Base-by-base conservation (phyloP, 495 filamentous ascomycete genomes). In the Bathelium albidoporum region DNA sequence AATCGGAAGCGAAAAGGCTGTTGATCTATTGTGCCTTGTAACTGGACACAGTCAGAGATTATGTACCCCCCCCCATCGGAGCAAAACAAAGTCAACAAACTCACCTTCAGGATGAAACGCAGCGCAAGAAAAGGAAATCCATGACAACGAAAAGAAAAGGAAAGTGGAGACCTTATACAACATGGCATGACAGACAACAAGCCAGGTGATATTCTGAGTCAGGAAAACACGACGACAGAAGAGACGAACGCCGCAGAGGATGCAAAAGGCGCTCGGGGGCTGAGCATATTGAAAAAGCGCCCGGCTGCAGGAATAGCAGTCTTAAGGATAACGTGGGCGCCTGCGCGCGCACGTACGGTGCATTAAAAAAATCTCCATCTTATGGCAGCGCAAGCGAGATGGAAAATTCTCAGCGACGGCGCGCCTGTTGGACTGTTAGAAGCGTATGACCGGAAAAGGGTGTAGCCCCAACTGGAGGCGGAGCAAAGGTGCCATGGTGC, bases 181-280 rank as follows among this genome's bases (percentile, higher is more conserved):
- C 49, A 55, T 55, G n/a, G 49, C 49, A 55, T 55, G 49, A 55
- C 49, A n/a, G 29, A 55, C 26, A 55, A 55, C 49, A 55, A 24
- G 24, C 26, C 49, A 55, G 49, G 22, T 55, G 29, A 29, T 9
- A 24, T n/a, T n/a, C n/a, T 3, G 49, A 29, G 44, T 49, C 5
- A 24, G 22, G 49, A n/a, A 55, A 28, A 55, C 29, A 55, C 20
- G 49, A 55, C 29, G 49, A 24, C 11, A 26, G 20, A 20, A 4
- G 49, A 55, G 49, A 55, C 49, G 49, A 55, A 55, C 29, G 49
- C 22, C 26, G 24, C 7, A 26, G 22, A 28, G 49, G 49, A 55
- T 9, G 49, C 26, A 55, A 9, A 9, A 20, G 22, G 24, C 49
- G 34, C 24, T n/a, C n/a, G n/a, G 49, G 49, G 49, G 49, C 49